Evolutionary conservation across 352 stramenopile genomes (phyloP).

Genomic region (Globisporangium middletonii): DNA sequence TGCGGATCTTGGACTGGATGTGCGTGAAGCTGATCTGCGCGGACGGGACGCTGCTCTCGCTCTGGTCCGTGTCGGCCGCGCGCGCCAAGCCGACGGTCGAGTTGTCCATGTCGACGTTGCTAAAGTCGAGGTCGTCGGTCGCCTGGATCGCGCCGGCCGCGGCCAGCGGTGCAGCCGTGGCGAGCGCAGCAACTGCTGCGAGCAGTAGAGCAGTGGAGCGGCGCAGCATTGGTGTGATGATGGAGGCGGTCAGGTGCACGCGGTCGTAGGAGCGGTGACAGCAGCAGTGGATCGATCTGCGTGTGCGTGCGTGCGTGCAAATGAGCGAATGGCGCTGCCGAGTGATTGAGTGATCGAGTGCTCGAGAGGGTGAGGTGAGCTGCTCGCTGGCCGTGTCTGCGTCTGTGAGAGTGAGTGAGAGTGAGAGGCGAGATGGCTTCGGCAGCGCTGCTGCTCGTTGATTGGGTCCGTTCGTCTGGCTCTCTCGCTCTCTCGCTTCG

Average conservation of each 20-base stretch:
- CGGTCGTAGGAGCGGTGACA: too few species aligned
- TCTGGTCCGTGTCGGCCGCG: not conserved
- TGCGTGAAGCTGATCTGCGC: slow-evolving; percentile 15
- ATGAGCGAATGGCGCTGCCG: too few species aligned
- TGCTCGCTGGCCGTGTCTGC: too few species aligned
- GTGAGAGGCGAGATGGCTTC: too few species aligned
- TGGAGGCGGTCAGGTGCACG: too few species aligned
- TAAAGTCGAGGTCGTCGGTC: not conserved
- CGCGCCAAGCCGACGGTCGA: not conserved
- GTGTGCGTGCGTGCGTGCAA: not conserved
- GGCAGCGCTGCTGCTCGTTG: too few species aligned
- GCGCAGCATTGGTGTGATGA: not conserved
- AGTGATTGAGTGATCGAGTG: too few species aligned
- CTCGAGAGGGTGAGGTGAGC: too few species aligned
- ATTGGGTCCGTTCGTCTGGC: too few species aligned
- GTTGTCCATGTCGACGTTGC: not conserved
- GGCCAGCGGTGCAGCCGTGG: not conserved
- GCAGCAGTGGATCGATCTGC: not conserved
- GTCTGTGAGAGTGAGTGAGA: too few species aligned
- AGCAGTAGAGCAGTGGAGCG: not conserved
- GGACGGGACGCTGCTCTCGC: not conserved
- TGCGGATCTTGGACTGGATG: slow-evolving; percentile 55
- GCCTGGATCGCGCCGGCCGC: too few species aligned
- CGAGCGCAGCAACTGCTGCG: not conserved
- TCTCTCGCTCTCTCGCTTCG: too few species aligned